Evolutionary conservation across 2,329 filamentous ascomycete genomes (phyloP), one percentile per base, ranked within the genome.

Genomic region (Epichloe baconii): DNA sequence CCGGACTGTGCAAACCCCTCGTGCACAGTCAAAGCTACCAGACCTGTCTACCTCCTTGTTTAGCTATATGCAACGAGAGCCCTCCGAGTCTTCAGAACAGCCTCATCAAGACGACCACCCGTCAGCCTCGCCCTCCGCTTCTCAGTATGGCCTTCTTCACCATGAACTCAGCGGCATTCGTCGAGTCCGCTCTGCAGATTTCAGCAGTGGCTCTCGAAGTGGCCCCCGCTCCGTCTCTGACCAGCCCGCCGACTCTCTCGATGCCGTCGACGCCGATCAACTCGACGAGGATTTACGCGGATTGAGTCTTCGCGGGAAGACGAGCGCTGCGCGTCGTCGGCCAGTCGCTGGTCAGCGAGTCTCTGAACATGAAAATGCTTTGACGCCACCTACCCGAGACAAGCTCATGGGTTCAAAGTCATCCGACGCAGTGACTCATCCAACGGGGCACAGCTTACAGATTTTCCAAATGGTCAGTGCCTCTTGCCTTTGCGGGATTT

Each of bases 391-490:
- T 26, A 68, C 70, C 68, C 72, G 3, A 71, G 68, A 60, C 73
- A 76, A 54, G 66, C 71, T 34, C 62, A 74, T 52, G 76, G 71
- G 49, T 82, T 83, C 65, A 77, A 75, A 62, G 73, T 82, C 52
- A 66, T 74, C 51, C 78, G 75, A 65, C 72, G 73, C 55, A 60
- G 66, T 43, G 68, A 67, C 51, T 56, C 66, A 44, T 67, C 64
- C 11, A 63, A 65, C 44, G 68, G 74, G 43, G 62, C 68, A 15
- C 71, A 73, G 54, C 67, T 81, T 42, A 62, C 66, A 38, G 71
- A 80, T 56, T 83, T 95, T 56, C 89, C 91, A 6, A 95, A 95
- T 72, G 90, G 90, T 95, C 71, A 59, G 76, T 63, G 6, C 21
- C 40, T 38, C 42, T 47, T 7, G 7, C 12, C 34, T 15, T 36